Percentiles rank a stretch among this genome's conserved stretches.
Conservation (phyloP, 2,329 filamentous ascomycete species). For the Salinomyces thailandicus region DNA sequence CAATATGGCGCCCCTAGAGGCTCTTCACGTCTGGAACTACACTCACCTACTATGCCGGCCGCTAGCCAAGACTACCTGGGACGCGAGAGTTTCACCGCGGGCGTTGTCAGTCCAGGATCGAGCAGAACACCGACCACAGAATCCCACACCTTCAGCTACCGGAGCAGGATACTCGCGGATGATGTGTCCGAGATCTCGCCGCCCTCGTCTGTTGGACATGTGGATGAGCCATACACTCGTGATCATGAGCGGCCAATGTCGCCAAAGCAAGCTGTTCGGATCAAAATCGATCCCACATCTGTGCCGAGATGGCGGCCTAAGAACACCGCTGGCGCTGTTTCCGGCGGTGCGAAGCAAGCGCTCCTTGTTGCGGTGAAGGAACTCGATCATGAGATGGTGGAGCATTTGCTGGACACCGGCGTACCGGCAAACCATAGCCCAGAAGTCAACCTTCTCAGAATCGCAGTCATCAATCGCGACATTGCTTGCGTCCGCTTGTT, state of each 20-base stretch:
- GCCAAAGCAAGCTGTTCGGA: conserved; percentile 36
- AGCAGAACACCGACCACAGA: conserved; percentile 1
- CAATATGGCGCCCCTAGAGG: background rate
- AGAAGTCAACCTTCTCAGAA: conserved; percentile 10
- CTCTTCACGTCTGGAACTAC: background rate
- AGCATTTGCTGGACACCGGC: conserved; percentile 21
- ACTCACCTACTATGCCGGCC: background rate
- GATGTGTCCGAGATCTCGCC: conserved; percentile 14
- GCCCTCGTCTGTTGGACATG: conserved; percentile 10
- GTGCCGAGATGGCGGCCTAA: conserved; percentile 15
- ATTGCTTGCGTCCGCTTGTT: conserved; percentile 40
- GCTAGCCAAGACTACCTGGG: conserved; percentile 1
- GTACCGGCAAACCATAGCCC: conserved; percentile 7
- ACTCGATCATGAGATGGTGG: conserved; percentile 19
- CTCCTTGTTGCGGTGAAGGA: conserved; percentile 27
- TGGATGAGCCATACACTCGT: conserved; percentile 10
- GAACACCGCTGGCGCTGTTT: conserved; percentile 15
- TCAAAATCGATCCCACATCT: conserved; percentile 31
- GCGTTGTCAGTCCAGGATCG: background rate
- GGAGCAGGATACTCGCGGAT: conserved; percentile 9
- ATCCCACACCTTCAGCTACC: conserved; percentile 7
- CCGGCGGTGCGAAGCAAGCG: conserved; percentile 28
- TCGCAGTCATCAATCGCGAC: conserved; percentile 19
- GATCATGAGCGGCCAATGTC: conserved; percentile 34
- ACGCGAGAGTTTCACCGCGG: background rate